A percentile compares a stretch with the other conserved stretches of the same genome.
These are phyloP conservation scores for Ambrosia artemisiifolia DNA, from an alignment of 129 eudicot species.

Conservation along the genomic window DNA sequence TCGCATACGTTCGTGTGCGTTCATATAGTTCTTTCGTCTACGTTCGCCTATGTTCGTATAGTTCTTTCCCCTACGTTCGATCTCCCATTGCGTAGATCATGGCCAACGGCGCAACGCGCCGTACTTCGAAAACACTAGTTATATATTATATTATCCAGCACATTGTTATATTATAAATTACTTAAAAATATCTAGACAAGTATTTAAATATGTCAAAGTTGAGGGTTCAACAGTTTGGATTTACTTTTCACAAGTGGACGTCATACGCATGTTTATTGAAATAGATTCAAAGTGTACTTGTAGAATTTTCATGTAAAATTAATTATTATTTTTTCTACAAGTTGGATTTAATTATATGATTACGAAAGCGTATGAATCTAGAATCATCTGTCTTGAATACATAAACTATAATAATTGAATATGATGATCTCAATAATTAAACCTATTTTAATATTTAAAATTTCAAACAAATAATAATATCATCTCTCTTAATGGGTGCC, in stretches of 20 bases:
- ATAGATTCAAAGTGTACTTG: constrained; percentile 19
- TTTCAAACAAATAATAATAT: no score
- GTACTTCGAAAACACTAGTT: no score
- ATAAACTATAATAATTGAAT: constrained; percentile 15
- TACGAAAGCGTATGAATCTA: constrained; percentile 25
- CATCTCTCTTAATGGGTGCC: no score
- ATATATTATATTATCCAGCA: no score
- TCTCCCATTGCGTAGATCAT: no score
- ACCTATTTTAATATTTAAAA: not conserved
- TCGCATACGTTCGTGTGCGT: no score
- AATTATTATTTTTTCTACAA: not conserved
- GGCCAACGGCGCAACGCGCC: no score
- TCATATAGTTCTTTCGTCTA: no score
- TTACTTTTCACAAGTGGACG: constrained; percentile 6
- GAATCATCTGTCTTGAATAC: constrained; percentile 10
- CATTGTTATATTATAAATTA: no score
- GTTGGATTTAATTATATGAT: not conserved
- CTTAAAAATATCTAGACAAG: no score
- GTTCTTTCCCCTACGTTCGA: no score
- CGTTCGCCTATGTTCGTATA: no score
- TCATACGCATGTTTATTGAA: not conserved
- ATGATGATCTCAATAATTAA: constrained; percentile 22
- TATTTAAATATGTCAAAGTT: not conserved
- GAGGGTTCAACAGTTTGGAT: constrained; percentile 4
- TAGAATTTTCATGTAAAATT: constrained; percentile 23